Percentiles rank a stretch among this genome's conserved stretches.
Conservation (phyloP, 169 alveolate species). For the Plasmodium inui region DNA sequence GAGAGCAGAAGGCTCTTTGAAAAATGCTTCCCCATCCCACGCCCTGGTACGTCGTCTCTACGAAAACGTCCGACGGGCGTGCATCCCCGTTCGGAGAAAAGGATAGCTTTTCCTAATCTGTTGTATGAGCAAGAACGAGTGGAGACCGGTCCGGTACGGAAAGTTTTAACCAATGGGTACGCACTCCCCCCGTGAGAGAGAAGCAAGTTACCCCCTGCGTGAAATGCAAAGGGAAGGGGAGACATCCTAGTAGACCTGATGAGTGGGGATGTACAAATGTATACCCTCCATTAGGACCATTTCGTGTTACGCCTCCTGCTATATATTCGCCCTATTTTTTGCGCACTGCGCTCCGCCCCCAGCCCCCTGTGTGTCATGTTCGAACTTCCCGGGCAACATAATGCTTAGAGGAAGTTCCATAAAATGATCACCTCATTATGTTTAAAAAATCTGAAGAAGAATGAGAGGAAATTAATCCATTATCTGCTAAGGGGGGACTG, state of each 20-base stretch:
- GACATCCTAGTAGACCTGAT: not conserved
- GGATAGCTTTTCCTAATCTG: not conserved
- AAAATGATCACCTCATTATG: conserved; percentile 5
- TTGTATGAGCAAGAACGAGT: not conserved
- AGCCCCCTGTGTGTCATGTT: not conserved
- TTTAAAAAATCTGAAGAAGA: conserved; percentile 3
- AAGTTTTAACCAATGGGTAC: not conserved
- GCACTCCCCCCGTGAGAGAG: not conserved
- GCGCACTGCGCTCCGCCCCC: not conserved
- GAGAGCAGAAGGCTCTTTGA: not conserved
- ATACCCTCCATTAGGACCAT: not conserved
- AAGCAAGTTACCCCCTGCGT: not conserved
- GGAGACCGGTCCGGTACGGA: not conserved
- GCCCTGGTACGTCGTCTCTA: not conserved
- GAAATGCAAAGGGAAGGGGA: not conserved
- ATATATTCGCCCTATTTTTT: not conserved
- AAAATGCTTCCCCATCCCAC: not conserved
- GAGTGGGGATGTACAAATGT: not conserved
- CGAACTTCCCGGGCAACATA: not conserved
- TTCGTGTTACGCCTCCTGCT: not conserved
- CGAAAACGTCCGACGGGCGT: not conserved
- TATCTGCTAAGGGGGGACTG: not conserved
- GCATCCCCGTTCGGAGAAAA: not conserved
- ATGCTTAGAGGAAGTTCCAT: conserved; percentile 5
- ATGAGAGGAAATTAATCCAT: conserved; percentile 9